Conservation (phyloP, 2,329 filamentous ascomycete genomes). For the Xylariaceae sp. region DNA sequence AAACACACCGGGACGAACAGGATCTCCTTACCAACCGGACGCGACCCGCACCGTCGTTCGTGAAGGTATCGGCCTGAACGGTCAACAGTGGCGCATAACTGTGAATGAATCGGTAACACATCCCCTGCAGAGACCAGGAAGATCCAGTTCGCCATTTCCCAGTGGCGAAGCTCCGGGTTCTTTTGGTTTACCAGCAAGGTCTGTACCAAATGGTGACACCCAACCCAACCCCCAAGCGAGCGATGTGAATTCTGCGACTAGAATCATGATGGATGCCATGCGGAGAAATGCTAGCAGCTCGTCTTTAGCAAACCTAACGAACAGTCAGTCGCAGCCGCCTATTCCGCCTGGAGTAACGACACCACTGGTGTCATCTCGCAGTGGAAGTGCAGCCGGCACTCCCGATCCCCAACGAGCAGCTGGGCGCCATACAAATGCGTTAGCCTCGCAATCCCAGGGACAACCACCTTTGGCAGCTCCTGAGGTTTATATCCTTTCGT, state of each 20-base stretch:
- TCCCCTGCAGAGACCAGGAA: conserved; percentile 7
- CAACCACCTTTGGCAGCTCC: conserved; percentile 28
- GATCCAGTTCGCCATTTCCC: conserved; percentile 21
- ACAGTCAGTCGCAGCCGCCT: conserved; percentile 28
- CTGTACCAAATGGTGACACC: conserved; percentile 31
- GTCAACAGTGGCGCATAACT: conserved; percentile 48
- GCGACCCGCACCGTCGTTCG: conserved; percentile 40
- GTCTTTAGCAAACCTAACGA: conserved; percentile 34
- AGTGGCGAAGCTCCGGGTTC: conserved; percentile 12
- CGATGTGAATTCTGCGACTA: conserved; percentile 40
- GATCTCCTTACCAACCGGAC: conserved; percentile 30
- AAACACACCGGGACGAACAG: conserved; percentile 23
- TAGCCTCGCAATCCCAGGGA: conserved; percentile 15
- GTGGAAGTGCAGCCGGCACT: conserved; percentile 43
- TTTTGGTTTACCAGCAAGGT: conserved; percentile 10
- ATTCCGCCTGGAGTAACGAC: conserved; percentile 40
- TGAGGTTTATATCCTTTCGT: conserved; percentile 58
- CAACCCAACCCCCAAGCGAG: conserved; percentile 42
- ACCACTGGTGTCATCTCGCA: conserved; percentile 35
- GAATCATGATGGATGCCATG: conserved; percentile 43
- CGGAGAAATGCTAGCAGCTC: conserved; percentile 46
- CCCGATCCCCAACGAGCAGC: conserved; percentile 38
- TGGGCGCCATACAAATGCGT: conserved; percentile 24
- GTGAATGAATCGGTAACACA: conserved; percentile 39
- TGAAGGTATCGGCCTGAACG: conserved; percentile 46